A percentile compares a stretch with the other conserved stretches of the same genome.
phyloP scores from a whole-genome alignment of 352 stramenopile species.

The Phytophthora europaea region DNA sequence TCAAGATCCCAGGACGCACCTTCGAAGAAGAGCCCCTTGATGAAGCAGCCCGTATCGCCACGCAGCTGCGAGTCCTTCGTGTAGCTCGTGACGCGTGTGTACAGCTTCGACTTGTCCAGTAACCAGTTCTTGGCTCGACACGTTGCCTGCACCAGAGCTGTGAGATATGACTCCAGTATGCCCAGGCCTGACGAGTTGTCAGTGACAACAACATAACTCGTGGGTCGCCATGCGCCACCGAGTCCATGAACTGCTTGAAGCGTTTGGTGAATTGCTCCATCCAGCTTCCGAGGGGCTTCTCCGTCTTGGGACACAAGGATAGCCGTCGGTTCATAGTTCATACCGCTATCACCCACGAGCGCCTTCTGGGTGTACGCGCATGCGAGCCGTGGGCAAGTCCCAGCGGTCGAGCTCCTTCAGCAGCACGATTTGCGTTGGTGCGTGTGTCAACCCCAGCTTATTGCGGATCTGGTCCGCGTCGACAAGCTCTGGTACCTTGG shows the following conservation, averaged over 20 bases:
- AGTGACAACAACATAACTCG: constrained; percentile 91
- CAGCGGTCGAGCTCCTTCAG: constrained; percentile 96
- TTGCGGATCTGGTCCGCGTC: constrained; percentile 92
- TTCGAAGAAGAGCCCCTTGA: constrained; percentile 94
- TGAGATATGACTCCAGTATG: constrained; percentile 97
- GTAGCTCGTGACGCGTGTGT: constrained; percentile 93
- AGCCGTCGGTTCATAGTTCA: constrained; percentile 96
- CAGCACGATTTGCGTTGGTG: constrained; percentile 93
- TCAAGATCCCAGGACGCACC: constrained; percentile 90
- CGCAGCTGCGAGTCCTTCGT: constrained; percentile 70
- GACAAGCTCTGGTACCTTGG: constrained; percentile 91
- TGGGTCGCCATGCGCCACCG: constrained; percentile 91
- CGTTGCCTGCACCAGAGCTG: constrained; percentile 96
- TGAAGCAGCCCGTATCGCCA: constrained; percentile 92
- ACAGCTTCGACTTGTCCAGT: constrained; percentile 96
- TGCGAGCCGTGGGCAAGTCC: constrained; percentile 92
- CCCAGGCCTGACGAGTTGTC: constrained; percentile 79
- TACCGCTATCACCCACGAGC: constrained; percentile 95
- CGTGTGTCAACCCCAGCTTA: constrained; percentile 73
- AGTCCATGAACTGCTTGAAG: constrained; percentile 92
- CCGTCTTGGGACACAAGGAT: constrained; percentile 91
- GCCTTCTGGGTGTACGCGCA: constrained; percentile 90
- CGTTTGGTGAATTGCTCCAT: constrained; percentile 94
- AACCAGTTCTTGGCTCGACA: constrained; percentile 95
- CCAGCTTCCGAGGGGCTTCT: constrained; percentile 96